Base-by-base conservation (phyloP, 495 filamentous ascomycete genomes). In the Trichoderma orchidacearum region DNA sequence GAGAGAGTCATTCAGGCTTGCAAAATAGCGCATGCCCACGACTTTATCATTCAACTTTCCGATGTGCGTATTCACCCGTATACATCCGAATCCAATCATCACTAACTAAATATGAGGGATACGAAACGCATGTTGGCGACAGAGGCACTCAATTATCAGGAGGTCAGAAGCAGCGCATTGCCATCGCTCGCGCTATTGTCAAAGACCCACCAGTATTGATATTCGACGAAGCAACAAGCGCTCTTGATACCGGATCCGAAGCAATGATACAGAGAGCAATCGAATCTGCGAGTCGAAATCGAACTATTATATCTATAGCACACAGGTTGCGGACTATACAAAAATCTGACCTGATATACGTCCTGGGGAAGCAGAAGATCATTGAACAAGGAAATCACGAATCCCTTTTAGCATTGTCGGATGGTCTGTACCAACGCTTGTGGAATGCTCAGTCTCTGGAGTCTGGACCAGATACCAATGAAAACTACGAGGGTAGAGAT, bases 121-220 rank as follows among this genome's bases (percentile, higher is more conserved):
- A 96, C 64, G 83, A 96, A 61, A 97, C 93, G 0, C 87, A 94
- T 60, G 93, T 98, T 53, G 93, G 93, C 55, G 92, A 97, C 68
- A 85, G 93, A 45, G 93, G 93, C 12, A 95, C 95, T 68, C 69
- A 96, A 35, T 76, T 98, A 30, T 91, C 86, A 55, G 89, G 89
- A 12, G 89, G 89, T 0, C 89, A 95, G 69, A 84, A 84, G 65
- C 89, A 93, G 67, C 78, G 89, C 25, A 71, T 95, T 30, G 80
- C 85, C 0, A 87, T 95, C 55, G 89, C 89, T 3, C 76, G 89
- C 25, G 88, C 89, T 0, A 75, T 93, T 17, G 75, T 93, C 8
- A 81, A 88, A 17, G 76, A 83, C 31, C 89, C 89, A 17, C 75
- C 78, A 56, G 68, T 93, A 31, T 63, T 95, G 61, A 70, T 95